Conservation (phyloP, 1,139 yeast genomes). For the Geotrichum restrictum region DNA sequence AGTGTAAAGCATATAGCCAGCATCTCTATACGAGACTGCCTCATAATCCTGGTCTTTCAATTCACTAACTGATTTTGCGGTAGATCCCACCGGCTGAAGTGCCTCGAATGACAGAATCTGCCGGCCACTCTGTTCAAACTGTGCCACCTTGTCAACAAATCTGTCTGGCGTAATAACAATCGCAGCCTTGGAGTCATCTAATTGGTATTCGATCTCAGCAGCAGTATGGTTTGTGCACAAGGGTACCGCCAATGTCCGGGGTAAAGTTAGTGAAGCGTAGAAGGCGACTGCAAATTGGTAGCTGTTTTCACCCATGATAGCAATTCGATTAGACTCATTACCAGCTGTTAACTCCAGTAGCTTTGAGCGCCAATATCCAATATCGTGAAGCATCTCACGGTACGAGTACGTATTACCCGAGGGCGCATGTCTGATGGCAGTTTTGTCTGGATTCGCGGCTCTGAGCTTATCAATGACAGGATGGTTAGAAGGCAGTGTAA, state of each 20-base stretch:
- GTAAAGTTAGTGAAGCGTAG: slow-evolving; percentile 34
- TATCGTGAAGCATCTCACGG: slow-evolving; percentile 33
- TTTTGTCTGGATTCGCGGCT: slow-evolving; percentile 25
- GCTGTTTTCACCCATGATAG: slow-evolving; percentile 40
- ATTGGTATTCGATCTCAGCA: slow-evolving; percentile 37
- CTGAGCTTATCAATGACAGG: slow-evolving; percentile 18
- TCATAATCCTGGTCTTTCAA: slow-evolving; percentile 11
- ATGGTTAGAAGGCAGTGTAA: slow-evolving; percentile 18
- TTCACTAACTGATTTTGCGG: slow-evolving; percentile 12
- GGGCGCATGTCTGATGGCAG: slow-evolving; percentile 36
- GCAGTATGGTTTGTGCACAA: slow-evolving; percentile 38
- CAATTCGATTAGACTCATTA: slow-evolving; percentile 27
- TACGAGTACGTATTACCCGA: slow-evolving; percentile 37
- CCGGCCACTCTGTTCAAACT: slow-evolving; percentile 25
- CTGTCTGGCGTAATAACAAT: slow-evolving; percentile 34
- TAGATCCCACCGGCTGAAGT: slow-evolving; percentile 18
- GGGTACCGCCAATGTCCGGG: slow-evolving; percentile 36
- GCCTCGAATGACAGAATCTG: slow-evolving; percentile 28
- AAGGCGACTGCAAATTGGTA: slow-evolving; percentile 36
- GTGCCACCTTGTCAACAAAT: slow-evolving; percentile 31
- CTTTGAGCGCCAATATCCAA: slow-evolving; percentile 32
- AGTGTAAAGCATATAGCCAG: slow-evolving; percentile 40
- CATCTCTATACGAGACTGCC: slow-evolving; percentile 11
- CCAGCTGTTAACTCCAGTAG: slow-evolving; percentile 21
- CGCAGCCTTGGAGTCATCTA: slow-evolving; percentile 34